Conservation (phyloP, 2,329 filamentous ascomycete genomes). For the Xylariaceae sp. region DNA sequence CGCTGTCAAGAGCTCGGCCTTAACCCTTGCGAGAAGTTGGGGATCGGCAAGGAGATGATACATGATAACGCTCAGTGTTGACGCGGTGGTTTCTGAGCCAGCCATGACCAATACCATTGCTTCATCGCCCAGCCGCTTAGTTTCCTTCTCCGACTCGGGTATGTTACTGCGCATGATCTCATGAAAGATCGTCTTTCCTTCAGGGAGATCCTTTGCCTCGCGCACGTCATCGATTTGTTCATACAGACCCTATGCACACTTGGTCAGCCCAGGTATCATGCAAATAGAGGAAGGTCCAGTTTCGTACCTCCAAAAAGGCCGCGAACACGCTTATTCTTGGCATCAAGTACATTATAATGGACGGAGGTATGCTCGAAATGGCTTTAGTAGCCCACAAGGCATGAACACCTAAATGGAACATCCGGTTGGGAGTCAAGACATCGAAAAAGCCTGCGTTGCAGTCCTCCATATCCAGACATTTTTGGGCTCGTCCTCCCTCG, state of each 20-base stretch:
- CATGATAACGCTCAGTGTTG: conserved; percentile 16
- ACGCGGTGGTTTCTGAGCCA: conserved; percentile 21
- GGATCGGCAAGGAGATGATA: conserved; percentile 18
- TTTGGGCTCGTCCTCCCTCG: conserved; percentile 18
- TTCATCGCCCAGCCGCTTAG: conserved; percentile 16
- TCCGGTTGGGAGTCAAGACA: conserved; percentile 12
- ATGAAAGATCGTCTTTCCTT: conserved; percentile 25
- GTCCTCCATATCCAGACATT: conserved; percentile 29
- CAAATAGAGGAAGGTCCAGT: not conserved
- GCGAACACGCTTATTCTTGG: conserved; percentile 16
- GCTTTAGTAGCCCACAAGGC: conserved; percentile 19
- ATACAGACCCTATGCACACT: conserved; percentile 12
- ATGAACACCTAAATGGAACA: conserved; percentile 22
- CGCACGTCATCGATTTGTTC: conserved; percentile 18
- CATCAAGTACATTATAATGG: conserved; percentile 18
- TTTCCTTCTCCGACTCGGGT: conserved; percentile 18
- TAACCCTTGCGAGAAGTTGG: conserved; percentile 14
- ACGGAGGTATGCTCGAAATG: conserved; percentile 19
- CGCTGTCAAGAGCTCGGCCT: conserved; percentile 17
- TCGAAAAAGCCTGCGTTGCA: conserved; percentile 28
- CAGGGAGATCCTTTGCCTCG: conserved; percentile 19
- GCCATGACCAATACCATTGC: conserved; percentile 17
- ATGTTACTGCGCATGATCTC: conserved; percentile 22
- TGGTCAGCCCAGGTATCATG: too few species aligned
- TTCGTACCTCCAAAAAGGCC: conserved; percentile 14